Conservation (phyloP, 2,329 filamentous ascomycete species). For the Penicillium crustosum region DNA sequence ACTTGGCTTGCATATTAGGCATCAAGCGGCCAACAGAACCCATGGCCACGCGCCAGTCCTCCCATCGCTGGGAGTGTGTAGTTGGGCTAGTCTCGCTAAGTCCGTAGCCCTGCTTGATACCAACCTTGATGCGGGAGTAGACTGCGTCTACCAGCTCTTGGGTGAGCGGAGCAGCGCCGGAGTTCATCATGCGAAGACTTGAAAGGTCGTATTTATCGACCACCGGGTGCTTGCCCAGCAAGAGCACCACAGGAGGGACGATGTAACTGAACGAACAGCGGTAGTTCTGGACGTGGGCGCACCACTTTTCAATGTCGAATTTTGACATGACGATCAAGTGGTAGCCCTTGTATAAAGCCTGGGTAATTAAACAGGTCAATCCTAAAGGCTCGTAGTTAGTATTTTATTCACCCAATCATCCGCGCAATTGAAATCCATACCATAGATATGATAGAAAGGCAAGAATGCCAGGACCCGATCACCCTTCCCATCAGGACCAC, state of each 20-base stretch:
- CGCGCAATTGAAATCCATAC: conserved; percentile 44
- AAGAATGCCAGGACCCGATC: conserved; percentile 77
- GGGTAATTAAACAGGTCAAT: conserved; percentile 70
- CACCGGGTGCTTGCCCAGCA: conserved; percentile 74
- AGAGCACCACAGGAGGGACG: conserved; percentile 79
- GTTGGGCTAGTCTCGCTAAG: conserved; percentile 83
- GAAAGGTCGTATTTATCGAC: conserved; percentile 80
- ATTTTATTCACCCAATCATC: not conserved
- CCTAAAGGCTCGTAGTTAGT: conserved; percentile 44
- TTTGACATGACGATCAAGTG: conserved; percentile 70
- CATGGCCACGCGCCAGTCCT: conserved; percentile 72
- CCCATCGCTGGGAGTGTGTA: conserved; percentile 70
- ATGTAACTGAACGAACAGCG: conserved; percentile 76
- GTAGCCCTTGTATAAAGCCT: conserved; percentile 64
- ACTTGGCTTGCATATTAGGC: conserved; percentile 77
- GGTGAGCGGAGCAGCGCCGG: conserved; percentile 81
- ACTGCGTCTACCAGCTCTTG: conserved; percentile 74
- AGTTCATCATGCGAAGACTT: conserved; percentile 79
- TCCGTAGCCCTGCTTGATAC: conserved; percentile 90
- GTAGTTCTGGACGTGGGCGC: conserved; percentile 71
- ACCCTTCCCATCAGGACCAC: conserved; percentile 59
- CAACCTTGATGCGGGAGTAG: conserved; percentile 70
- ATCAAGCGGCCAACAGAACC: conserved; percentile 76
- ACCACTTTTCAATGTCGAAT: conserved; percentile 80
- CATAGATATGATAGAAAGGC: conserved; percentile 91